These are phyloP conservation scores for Geotrichum cucujoidarum DNA, from an alignment of 1,139 yeast species.

Conservation along the genomic window DNA sequence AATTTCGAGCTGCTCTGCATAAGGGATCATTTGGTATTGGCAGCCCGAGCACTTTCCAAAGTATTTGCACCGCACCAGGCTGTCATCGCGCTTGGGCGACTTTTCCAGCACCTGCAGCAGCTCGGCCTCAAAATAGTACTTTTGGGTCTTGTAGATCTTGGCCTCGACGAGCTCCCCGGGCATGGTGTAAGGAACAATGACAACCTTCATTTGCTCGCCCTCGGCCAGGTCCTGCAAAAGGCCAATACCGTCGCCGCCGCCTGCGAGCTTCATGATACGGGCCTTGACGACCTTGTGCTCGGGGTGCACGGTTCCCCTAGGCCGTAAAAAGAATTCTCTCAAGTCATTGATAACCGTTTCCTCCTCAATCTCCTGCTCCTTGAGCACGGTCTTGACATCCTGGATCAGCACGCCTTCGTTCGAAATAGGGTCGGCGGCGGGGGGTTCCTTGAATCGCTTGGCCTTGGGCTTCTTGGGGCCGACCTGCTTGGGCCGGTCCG, in stretches of 20 bases:
- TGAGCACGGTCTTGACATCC: slow-evolving; percentile 63
- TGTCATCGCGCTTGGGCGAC: slow-evolving; percentile 51
- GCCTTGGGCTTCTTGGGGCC: slow-evolving; percentile 35
- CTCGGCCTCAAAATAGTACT: slow-evolving; percentile 71
- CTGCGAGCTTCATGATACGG: slow-evolving; percentile 52
- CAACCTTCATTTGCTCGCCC: slow-evolving; percentile 32
- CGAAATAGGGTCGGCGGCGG: slow-evolving; percentile 61
- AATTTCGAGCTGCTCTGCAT: slow-evolving; percentile 63
- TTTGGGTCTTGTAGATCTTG: slow-evolving; percentile 73
- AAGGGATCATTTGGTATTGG: slow-evolving; percentile 78
- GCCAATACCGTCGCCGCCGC: slow-evolving; percentile 58
- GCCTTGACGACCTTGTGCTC: slow-evolving; percentile 60
- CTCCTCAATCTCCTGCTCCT: slow-evolving; percentile 41
- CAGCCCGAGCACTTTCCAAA: slow-evolving; percentile 88
- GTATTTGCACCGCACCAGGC: slow-evolving; percentile 59
- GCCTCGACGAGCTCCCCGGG: slow-evolving; percentile 78
- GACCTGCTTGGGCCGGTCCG: slow-evolving; percentile 7
- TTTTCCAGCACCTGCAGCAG: slow-evolving; percentile 48
- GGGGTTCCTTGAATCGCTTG: slow-evolving; percentile 54
- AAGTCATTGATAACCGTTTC: slow-evolving; percentile 60
- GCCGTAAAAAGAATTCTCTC: slow-evolving; percentile 57
- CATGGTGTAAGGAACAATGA: slow-evolving; percentile 75
- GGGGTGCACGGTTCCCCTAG: slow-evolving; percentile 46
- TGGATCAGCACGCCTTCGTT: slow-evolving; percentile 73
- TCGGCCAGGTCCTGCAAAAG: slow-evolving; percentile 21